phyloP scores from a whole-genome alignment of 306 rosid genomes.

The Spatholobus suberectus region DNA sequence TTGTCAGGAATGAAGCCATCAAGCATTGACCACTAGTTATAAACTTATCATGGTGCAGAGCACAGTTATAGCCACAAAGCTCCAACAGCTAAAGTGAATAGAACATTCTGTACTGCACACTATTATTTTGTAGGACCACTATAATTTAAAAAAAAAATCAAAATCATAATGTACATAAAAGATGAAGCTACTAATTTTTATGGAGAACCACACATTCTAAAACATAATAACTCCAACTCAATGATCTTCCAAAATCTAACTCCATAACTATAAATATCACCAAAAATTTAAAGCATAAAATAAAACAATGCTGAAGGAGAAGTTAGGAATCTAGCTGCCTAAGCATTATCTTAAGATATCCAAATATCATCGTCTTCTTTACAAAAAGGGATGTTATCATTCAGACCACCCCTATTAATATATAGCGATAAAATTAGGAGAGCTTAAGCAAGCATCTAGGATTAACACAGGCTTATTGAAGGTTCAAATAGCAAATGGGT shows the following conservation, averaged over 20 bases:
- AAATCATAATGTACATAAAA: not conserved
- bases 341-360: not conserved
- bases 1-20: not conserved
- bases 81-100: not conserved
- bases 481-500: not conserved
- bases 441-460: not conserved
- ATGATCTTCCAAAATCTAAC: not conserved
- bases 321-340: not conserved
- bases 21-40: not conserved
- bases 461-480: not conserved
- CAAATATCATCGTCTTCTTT: not conserved
- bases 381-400: not conserved
- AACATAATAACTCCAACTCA: not conserved
- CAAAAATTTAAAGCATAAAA: not conserved
- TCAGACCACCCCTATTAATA: not conserved
- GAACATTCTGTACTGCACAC: not conserved
- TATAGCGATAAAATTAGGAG: not conserved
- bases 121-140: not conserved
- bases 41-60: not conserved
- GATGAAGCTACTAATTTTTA: not conserved
- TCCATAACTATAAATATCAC: not conserved
- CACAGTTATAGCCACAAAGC: slow-evolving; percentile 3
- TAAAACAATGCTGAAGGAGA: not conserved
- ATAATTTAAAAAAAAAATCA: not conserved
- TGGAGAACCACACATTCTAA: not conserved